Base-by-base conservation (phyloP, 163 green algal species). In the Scenedesmus sp. region DNA sequence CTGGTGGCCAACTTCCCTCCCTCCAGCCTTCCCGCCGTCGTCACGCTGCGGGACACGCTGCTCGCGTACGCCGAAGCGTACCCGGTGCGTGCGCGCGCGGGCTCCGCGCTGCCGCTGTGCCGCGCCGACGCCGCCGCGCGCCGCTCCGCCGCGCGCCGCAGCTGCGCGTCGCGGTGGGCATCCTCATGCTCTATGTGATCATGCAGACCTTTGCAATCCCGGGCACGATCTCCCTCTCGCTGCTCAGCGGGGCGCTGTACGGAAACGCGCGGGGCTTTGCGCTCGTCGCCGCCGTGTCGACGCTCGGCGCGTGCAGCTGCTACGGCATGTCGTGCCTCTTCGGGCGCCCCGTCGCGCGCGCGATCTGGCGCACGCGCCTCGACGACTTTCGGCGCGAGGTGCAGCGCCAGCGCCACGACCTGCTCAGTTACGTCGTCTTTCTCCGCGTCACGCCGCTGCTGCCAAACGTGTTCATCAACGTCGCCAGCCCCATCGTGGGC, bases 371-470 rank as follows among this genome's bases (percentile, higher is more conserved):
- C 0, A 64, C 89, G 22, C 63, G 58, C 24, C 63, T 92, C 29
- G 45, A 72, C 0, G 29, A 29, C 2, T 92, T 88, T 62, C 63
- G 33, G 1, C 44, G 39, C 11, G 81, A 95, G 70, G 87, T 96
- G 31, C 28, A 33, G 6, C 47, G 75, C n/a, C 87, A 83, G 3
- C 69, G 82, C 0, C 33, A 53, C 31, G 74, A 86, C 28, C 73
- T 97, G 36, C 73, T 96, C 29, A 88, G 77, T 63, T 97, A 95
- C 85, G 88, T 97, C 29, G 67, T 96, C 6, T 91, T 95, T 50
- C 84, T 97, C 29, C 83, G 92, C 2, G 82, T 94, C 45, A 95
- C 87, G 13, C 92, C 92, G 34, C 56, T 96, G 18, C 71, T 94
- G 70, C 90, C 90, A 4, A 94, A 94, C 70, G 89, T 84, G 1